A percentile compares a stretch with the other conserved stretches of the same genome.
phyloP scores from a whole-genome alignment of 106 monocot genomes.

The Posidonia australis region DNA sequence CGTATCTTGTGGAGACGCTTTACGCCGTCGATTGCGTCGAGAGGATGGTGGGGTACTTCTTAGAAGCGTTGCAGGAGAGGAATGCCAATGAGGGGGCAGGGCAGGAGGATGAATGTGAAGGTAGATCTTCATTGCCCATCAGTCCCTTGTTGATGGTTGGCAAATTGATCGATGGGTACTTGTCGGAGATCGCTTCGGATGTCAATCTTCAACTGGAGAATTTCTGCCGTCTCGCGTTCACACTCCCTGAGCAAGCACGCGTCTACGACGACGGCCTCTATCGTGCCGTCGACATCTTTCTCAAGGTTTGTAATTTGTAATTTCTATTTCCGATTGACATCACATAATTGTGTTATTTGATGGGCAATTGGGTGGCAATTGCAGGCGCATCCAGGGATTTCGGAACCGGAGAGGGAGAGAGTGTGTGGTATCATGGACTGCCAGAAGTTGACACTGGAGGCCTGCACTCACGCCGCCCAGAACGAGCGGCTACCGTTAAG shows the following conservation, averaged over 20 bases:
- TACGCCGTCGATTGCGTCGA: constrained; percentile 95
- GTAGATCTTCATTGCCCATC: constrained; percentile 4
- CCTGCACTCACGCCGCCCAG: constrained; percentile 98
- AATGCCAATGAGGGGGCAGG: not conserved
- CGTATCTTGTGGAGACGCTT: constrained; percentile 66
- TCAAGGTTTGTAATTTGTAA: constrained; percentile 83
- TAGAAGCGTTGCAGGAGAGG: constrained; percentile 22
- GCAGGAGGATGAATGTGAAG: constrained; percentile 6
- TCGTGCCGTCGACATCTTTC: constrained; percentile 79
- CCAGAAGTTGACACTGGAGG: constrained; percentile 89
- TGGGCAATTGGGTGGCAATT: no score
- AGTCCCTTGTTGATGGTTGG: constrained; percentile 36
- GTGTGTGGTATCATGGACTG: constrained; percentile 69
- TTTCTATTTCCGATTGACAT: no score
- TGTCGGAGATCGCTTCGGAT: constrained; percentile 87
- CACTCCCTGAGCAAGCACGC: constrained; percentile 54
- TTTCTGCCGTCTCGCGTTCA: constrained; percentile 67
- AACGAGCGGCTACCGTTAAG: constrained; percentile 89
- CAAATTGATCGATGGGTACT: constrained; percentile 71
- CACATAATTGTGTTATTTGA: no score
- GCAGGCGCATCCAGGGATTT: constrained; percentile 64
- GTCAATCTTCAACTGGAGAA: constrained; percentile 55
- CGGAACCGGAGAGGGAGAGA: constrained; percentile 63
- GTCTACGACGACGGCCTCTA: constrained; percentile 85
- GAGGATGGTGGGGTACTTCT: constrained; percentile 48